Base-by-base conservation (phyloP, 1,284 basidiomycete genomes). In the Malassezia obtusa region DNA sequence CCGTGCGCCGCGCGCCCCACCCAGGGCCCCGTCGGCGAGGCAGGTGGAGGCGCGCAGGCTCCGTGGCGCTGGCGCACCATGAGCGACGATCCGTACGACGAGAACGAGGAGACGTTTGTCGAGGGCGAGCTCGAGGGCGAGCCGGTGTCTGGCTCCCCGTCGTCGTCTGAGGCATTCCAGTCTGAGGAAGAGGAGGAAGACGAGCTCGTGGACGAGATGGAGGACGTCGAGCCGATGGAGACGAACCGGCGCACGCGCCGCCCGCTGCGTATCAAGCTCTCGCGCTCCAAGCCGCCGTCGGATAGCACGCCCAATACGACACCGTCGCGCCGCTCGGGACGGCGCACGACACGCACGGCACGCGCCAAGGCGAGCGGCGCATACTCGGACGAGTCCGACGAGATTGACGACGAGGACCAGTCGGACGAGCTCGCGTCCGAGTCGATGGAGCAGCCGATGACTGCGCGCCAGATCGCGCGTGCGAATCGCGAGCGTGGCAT, bases 381-480 rank as follows among this genome's bases (percentile, higher is more conserved):
- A n/a, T 15, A 4, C 12, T 39, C 30, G 21, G 45, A 48, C 25
- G 52, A 52, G 15, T 62, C 61, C 44, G 63, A 60, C 25, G 55
- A 41, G 4, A 60, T 54, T 3, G 48, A 49, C 22, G 41, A 50
- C 41, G 62, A 70, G 36, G 63, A 64, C 1, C 67, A 61, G 3
- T 64, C 62, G 1, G 58, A 68, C 33, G 43, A 52, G 4, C 38
- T 44, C 10, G 54, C 40, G 17, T 39, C 41, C 5, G 47, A 41
- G 35, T 45, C 40, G 25, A 59, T 62, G 11, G 61, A 74, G 11
- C 54, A 58, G 24, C 64, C 62, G 26, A 68, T 67, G 50, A 73
- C 71, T 7, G 68, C 68, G 3, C 57, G 71, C 8, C 68, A 73
- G 45, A 51, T 68, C 6, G 69, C 68, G 21, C 54, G 64, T 17